A percentile compares a stretch with the other conserved stretches of the same genome.
phyloP scores from a whole-genome alignment of 768 basidiomycete species.

The Pleurotus citrinopileatus region DNA sequence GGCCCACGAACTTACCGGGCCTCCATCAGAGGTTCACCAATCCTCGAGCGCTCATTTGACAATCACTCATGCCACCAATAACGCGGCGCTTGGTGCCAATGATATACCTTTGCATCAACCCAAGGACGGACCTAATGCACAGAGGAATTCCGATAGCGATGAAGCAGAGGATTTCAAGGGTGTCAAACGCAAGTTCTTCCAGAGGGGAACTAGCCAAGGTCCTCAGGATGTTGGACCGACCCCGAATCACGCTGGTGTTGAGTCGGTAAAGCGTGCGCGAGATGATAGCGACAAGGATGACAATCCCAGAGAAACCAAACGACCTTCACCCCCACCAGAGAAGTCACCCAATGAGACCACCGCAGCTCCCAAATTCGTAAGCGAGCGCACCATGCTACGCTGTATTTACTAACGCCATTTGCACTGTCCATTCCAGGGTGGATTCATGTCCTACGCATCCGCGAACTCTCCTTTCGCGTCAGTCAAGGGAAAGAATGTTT shows the following conservation, averaged over 20 bases:
- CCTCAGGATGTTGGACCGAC: constrained; percentile 32
- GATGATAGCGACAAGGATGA: constrained; percentile 63
- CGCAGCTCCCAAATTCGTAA: constrained; percentile 46
- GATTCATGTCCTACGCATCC: constrained; percentile 81
- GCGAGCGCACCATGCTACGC: constrained; percentile 22
- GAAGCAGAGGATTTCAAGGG: constrained; percentile 53
- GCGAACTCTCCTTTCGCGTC: constrained; percentile 70
- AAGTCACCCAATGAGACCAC: constrained; percentile 27
- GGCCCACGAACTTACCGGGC: not conserved
- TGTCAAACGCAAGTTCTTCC: constrained; percentile 66
- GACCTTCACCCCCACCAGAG: constrained; percentile 71
- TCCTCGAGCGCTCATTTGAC: not conserved
- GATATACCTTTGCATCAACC: constrained; percentile 6
- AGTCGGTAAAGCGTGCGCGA: constrained; percentile 55
- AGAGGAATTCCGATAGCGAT: constrained; percentile 42
- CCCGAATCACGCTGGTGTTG: constrained; percentile 20
- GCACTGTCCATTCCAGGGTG: constrained; percentile 41
- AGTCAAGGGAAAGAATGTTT: constrained; percentile 66
- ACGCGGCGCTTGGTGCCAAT: constrained; percentile 10
- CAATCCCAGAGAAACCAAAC: constrained; percentile 57
- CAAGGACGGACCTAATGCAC: constrained; percentile 15
- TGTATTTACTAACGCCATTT: constrained; percentile 9
- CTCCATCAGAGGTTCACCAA: not conserved
- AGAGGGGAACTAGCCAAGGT: constrained; percentile 64
- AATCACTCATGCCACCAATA: constrained; percentile 9